A percentile compares a stretch with the other conserved stretches of the same genome.
These are phyloP conservation scores for Penicillium nucicola DNA, from an alignment of 495 filamentous ascomycete species.

Conservation along the genomic window DNA sequence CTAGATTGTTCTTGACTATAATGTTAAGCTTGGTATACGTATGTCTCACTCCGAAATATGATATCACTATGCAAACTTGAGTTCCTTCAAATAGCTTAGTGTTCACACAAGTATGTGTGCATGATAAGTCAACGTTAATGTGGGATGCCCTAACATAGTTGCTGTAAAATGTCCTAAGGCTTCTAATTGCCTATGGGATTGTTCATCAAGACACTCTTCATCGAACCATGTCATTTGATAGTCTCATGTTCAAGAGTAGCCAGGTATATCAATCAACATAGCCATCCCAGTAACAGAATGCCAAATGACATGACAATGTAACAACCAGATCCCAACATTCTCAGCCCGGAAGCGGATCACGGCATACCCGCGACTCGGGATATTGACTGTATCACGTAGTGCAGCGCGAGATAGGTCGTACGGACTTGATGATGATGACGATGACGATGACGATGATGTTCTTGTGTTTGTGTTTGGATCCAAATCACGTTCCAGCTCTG, in stretches of 20 bases:
- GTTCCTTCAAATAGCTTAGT: background rate
- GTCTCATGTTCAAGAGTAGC: no score
- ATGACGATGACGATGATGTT: no score
- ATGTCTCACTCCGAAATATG: no score
- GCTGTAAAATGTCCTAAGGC: no score
- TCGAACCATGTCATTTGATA: no score
- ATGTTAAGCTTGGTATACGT: no score
- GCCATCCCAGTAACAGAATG: constrained; percentile 52
- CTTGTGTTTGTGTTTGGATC: background rate
- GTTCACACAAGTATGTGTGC: no score
- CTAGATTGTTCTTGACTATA: no score
- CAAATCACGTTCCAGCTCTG: background rate
- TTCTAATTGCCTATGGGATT: no score
- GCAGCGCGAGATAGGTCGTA: constrained; percentile 28
- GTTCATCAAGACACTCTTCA: no score
- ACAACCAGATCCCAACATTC: constrained; percentile 59
- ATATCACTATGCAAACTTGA: background rate
- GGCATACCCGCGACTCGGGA: constrained; percentile 55
- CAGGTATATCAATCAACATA: constrained; percentile 40
- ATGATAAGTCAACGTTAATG: no score
- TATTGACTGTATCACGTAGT: constrained; percentile 55
- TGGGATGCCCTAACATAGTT: no score
- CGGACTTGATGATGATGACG: constrained; percentile 30
- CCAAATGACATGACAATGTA: constrained; percentile 68
- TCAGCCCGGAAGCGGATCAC: constrained; percentile 65